phyloP scores from a whole-genome alignment of 345 rosid species.

The Populus euphratica region DNA sequence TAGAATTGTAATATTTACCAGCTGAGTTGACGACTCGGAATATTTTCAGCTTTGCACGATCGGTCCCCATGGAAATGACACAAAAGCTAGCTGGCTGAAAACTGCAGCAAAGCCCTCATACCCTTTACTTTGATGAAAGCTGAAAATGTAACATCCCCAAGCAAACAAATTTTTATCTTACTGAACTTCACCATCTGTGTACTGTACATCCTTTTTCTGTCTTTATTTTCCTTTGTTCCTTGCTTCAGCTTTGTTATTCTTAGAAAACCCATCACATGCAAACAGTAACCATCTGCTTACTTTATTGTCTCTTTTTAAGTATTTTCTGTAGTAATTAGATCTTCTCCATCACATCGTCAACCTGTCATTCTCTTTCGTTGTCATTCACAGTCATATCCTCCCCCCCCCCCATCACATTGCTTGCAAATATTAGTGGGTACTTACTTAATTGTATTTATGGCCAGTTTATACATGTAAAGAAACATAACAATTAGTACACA shows the following conservation, averaged over 20 bases:
- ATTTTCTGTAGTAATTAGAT: too few relatives aligned
- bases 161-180: not conserved
- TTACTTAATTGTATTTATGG: too few relatives aligned
- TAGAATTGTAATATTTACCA: not conserved
- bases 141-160: constrained; percentile 1
- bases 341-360: too few relatives aligned
- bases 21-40: not conserved
- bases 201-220: not conserved
- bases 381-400: too few relatives aligned
- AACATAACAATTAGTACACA: too few relatives aligned
- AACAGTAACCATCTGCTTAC: not conserved
- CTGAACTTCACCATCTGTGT: not conserved
- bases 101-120: not conserved
- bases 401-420: too few relatives aligned
- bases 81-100: not conserved
- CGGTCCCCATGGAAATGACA: not conserved
- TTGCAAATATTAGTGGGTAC: too few relatives aligned
- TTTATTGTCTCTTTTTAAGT: not conserved
- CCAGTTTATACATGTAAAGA: too few relatives aligned
- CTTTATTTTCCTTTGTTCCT: not conserved
- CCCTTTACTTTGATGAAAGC: not conserved
- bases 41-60: not conserved
- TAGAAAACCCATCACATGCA: not conserved
- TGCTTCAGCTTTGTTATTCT: not conserved
- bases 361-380: too few relatives aligned